Evolutionary conservation across 2,329 filamentous ascomycete genomes (phyloP).

Genomic region (Diaporthe longicolla): DNA sequence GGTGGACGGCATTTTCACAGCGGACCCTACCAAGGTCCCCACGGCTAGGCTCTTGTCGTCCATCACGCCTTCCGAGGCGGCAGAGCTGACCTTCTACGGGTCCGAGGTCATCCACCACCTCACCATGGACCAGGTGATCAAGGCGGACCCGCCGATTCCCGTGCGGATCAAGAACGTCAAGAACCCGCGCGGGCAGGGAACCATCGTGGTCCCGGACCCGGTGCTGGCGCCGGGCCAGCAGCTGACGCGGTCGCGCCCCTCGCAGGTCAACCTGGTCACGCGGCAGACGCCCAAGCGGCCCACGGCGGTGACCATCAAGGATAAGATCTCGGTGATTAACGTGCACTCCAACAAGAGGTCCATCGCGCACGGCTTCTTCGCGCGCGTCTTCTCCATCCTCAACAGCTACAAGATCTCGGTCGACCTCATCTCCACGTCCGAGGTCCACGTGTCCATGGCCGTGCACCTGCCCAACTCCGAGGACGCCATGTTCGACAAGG

Average conservation of each 20-base stretch:
- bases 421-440: slow-evolving; percentile 94
- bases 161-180: slow-evolving; percentile 95
- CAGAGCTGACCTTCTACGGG: slow-evolving; percentile 93
- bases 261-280: slow-evolving; percentile 50
- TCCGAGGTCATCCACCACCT: slow-evolving; percentile 98
- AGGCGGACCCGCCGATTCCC: slow-evolving; percentile 82
- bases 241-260: slow-evolving; percentile 67
- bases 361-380: slow-evolving; percentile 95
- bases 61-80: slow-evolving; percentile 95
- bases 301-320: slow-evolving; percentile 96
- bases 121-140: slow-evolving; percentile 97
- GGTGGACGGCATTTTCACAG: slow-evolving; percentile 76
- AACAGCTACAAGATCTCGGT: slow-evolving; percentile 90
- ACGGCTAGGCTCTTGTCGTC: slow-evolving; percentile 90
- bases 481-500: slow-evolving; percentile 74
- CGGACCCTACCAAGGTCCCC: slow-evolving; percentile 88
- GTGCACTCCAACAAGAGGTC: slow-evolving; percentile 98
- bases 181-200: slow-evolving; percentile 84
- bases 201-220: slow-evolving; percentile 85
- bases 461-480: slow-evolving; percentile 83
- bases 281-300: slow-evolving; percentile 78
- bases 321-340: slow-evolving; percentile 96
- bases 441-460: slow-evolving; percentile 98
- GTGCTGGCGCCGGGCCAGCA: slow-evolving; percentile 68
- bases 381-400: slow-evolving; percentile 91